These are phyloP conservation scores for Adansonia gregorii DNA, from an alignment of 441 rosid genomes.

Conservation along the genomic window DNA sequence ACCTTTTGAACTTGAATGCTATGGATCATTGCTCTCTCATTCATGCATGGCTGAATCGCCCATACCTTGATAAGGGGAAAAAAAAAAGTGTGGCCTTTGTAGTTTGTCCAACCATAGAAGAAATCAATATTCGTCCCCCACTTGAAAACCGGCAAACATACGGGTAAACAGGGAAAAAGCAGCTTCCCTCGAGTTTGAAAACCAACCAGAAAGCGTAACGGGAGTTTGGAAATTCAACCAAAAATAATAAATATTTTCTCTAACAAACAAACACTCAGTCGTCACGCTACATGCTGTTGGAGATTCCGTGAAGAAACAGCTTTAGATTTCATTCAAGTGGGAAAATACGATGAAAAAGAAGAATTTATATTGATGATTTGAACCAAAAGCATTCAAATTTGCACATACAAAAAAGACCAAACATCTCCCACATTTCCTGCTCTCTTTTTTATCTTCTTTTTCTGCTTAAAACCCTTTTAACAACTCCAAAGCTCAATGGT, in stretches of 20 bases:
- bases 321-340: constrained; percentile 28
- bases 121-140: constrained; percentile 28
- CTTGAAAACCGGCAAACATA: constrained; percentile 39
- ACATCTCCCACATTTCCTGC: constrained; percentile 31
- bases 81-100: constrained; percentile 20
- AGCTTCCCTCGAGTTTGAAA: constrained; percentile 28
- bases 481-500: constrained; percentile 33
- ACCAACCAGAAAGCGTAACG: constrained; percentile 19
- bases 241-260: background rate
- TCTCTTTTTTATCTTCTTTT: background rate
- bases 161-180: constrained; percentile 38
- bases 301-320: constrained; percentile 21
- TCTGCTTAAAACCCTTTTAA: background rate
- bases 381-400: constrained; percentile 32
- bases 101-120: constrained; percentile 32
- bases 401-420: constrained; percentile 22
- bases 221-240: constrained; percentile 22
- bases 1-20: constrained; percentile 33
- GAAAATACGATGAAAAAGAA: background rate
- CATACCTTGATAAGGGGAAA: constrained; percentile 35
- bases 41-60: constrained; percentile 42
- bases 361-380: constrained; percentile 21
- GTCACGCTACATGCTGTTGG: constrained; percentile 22
- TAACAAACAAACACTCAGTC: constrained; percentile 14
- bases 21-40: background rate